Base-by-base conservation (phyloP, 108 stramenopile genomes). In the Thalassiosira profunda region DNA sequence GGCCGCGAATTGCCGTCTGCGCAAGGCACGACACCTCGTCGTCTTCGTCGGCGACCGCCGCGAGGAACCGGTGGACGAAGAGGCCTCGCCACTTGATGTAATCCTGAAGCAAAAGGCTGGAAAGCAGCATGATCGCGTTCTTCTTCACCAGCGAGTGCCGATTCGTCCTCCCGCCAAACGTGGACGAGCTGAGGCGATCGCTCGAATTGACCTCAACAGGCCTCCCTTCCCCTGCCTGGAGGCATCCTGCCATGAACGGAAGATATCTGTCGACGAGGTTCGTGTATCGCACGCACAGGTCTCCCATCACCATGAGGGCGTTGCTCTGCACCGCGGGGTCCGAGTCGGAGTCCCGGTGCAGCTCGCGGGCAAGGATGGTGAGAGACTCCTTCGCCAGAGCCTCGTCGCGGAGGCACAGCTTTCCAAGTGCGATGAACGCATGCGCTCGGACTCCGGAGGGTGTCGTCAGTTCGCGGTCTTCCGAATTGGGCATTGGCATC, bases 51-150 rank as follows among this genome's bases (percentile, higher is more conserved):
- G 90, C 85, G 25, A 89, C 76, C 30, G 93, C 90, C n/a, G 95
- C 96, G 25, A 98, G 79, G 52, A 95, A 96, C 40, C 96, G 80
- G 63, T 91, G 88, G 26, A 98, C 72, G 1, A 97, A 73, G 24
- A 94, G 80, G 5, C 96, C 98, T 63, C 94, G 75, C 96, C 96
- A 97, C 64, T 98, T 98, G 57, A 98, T 83, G 80, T 94, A 97
- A 73, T 98, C 98, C 78, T 98, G 97, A 14, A 97, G 61, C 17
- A 98, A 38, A 26, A 98, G 66, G 45, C 85, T 89, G 9, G 90
- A 89, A 28, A 98, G 71, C 6, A 98, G 66, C 37, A 96, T 46
- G 8, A 98, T 66, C 21, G 97, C 96, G 47, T 97, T 90, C 60
- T 95, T 92, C 25, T 97, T 87, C 24, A 97, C 86, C 14, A 94